A percentile compares a stretch with the other conserved stretches of the same genome.
These are phyloP conservation scores for Phallus indusiatus DNA, from an alignment of 768 basidiomycete species.

Conservation along the genomic window DNA sequence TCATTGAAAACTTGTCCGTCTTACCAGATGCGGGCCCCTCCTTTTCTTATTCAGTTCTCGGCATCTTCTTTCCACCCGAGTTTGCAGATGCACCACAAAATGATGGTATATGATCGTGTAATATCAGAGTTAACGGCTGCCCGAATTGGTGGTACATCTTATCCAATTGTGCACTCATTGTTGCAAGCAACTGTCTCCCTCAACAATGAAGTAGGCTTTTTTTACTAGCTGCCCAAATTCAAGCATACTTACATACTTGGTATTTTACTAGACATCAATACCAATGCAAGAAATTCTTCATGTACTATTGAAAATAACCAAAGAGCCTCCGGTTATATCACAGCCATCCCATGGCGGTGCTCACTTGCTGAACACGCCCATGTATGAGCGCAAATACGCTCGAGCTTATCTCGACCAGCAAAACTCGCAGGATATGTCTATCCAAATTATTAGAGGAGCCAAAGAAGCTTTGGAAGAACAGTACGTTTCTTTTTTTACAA, in stretches of 20 bases:
- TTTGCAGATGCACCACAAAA: conserved; percentile 81
- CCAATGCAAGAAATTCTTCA: conserved; percentile 67
- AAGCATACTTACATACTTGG: neutral
- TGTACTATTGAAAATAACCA: conserved; percentile 65
- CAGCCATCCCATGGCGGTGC: conserved; percentile 72
- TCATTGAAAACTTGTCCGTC: no score
- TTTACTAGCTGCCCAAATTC: neutral
- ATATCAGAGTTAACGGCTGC: conserved; percentile 70
- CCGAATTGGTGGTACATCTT: conserved; percentile 61
- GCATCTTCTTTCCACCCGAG: conserved; percentile 6
- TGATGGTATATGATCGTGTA: conserved; percentile 92
- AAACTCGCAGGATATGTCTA: conserved; percentile 60
- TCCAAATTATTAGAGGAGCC: conserved; percentile 70
- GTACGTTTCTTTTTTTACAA: conserved; percentile 17
- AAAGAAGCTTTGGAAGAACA: conserved; percentile 81
- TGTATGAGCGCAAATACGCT: conserved; percentile 78
- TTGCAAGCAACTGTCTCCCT: conserved; percentile 57
- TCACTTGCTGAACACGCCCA: conserved; percentile 70
- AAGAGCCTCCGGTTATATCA: conserved; percentile 65
- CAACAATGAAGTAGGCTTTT: conserved; percentile 43
- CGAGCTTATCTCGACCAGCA: conserved; percentile 59
- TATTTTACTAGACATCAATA: conserved; percentile 35
- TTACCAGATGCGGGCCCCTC: neutral
- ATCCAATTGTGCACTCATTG: conserved; percentile 65
- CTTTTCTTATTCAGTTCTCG: conserved; percentile 5